These are phyloP conservation scores for Fusarium fujikuroi DNA, from an alignment of 2,329 filamentous ascomycete genomes.

Conservation along the genomic window DNA sequence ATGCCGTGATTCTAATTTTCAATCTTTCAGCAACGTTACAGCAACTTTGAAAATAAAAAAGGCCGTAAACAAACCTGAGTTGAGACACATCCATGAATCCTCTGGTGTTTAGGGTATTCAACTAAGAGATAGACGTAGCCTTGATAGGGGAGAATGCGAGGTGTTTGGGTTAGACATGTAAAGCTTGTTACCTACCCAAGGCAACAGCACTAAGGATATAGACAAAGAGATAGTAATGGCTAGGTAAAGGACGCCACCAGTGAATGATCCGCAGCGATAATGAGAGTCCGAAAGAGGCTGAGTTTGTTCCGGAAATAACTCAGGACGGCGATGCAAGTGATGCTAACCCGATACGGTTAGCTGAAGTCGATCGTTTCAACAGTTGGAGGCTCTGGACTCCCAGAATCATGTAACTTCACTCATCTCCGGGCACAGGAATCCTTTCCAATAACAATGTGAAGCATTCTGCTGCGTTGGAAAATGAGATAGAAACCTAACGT, in stretches of 20 bases:
- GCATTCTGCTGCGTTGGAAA: accelerated
- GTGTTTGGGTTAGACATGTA: not conserved
- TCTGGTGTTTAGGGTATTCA: not conserved
- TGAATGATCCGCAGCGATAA: not conserved
- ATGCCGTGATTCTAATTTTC: not conserved
- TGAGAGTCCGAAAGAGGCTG: not conserved
- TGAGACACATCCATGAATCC: too few relatives aligned
- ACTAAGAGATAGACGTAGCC: too few relatives aligned
- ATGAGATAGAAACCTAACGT: not conserved
- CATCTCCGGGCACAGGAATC: not conserved
- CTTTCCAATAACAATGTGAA: not conserved
- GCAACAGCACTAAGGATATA: too few relatives aligned
- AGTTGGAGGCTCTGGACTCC: not conserved
- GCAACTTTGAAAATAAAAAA: accelerated
- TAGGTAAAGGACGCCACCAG: not conserved
- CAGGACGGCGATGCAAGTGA: too few relatives aligned
- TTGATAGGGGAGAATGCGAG: accelerated
- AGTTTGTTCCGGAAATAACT: not conserved
- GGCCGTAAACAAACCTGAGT: accelerated
- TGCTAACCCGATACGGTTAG: not conserved
- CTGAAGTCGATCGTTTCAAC: not conserved
- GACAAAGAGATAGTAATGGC: accelerated
- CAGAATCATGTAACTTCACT: not conserved
- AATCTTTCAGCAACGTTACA: not conserved
- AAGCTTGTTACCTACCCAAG: not conserved